Percentiles rank a stretch among this genome's conserved stretches.
These are phyloP conservation scores for Solanum piurae DNA, from an alignment of 257 asterid species.

Conservation along the genomic window DNA sequence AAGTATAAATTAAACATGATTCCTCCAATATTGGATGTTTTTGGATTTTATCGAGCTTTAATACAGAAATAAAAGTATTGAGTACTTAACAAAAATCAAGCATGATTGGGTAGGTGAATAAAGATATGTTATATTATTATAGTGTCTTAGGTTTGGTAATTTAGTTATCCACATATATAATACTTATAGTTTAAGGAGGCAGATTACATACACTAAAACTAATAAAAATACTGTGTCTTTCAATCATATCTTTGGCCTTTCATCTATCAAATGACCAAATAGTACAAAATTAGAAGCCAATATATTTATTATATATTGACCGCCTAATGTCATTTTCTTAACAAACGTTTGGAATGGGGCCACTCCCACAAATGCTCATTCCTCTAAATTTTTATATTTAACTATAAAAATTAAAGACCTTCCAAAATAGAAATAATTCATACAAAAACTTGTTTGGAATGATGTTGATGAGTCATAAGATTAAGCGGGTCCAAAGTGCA, in stretches of 20 bases:
- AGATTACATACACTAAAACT: not conserved
- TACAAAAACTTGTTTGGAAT: not conserved
- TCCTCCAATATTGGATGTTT: no score
- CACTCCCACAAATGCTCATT: not conserved
- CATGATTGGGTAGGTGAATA: not conserved
- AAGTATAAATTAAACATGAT: no score
- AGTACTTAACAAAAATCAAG: not conserved
- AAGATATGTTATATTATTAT: not conserved
- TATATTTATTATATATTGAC: no score
- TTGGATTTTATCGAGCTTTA: not conserved
- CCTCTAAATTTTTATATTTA: not conserved
- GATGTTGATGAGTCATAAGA: not conserved
- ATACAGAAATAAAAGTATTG: no score
- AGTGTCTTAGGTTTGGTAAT: no score
- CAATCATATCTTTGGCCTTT: not conserved
- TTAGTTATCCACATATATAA: no score
- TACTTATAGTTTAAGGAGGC: not conserved
- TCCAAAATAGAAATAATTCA: no score
- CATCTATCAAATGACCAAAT: not conserved
- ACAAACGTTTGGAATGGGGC: no score
- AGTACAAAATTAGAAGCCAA: not conserved
- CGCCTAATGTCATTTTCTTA: no score
- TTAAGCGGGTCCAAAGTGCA: not conserved
- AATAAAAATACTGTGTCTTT: not conserved
- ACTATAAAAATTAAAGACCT: not conserved